phyloP scores from a whole-genome alignment of 805 yeast genomes.

The Suhomyces kilbournensis region DNA sequence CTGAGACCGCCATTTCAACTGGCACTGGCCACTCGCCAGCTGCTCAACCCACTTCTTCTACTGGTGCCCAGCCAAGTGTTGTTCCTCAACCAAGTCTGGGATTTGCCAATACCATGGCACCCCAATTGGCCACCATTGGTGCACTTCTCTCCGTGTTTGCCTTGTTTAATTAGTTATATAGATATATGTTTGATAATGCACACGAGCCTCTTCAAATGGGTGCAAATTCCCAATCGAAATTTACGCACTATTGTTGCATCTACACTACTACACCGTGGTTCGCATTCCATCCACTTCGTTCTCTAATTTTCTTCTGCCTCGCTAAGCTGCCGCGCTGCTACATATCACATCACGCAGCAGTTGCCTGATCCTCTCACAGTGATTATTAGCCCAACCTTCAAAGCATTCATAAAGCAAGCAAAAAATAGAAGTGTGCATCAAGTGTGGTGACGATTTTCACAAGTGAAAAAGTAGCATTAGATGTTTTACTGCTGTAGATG shows the following conservation, averaged over 20 bases:
- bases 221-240: neutral
- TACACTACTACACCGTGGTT: neutral
- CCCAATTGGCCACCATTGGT: constrained; percentile 8
- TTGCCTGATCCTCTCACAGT: too few species aligned
- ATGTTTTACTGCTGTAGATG: too few species aligned
- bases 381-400: neutral
- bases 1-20: neutral
- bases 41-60: constrained; percentile 10
- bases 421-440: neutral
- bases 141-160: constrained; percentile 11
- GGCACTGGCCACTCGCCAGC: neutral
- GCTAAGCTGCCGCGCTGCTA: neutral
- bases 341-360: neutral
- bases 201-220: neutral
- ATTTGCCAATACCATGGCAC: constrained; percentile 7
- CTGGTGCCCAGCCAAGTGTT: neutral
- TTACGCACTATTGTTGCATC: neutral
- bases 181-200: neutral
- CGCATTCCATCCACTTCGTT: neutral
- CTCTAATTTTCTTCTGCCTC: neutral
- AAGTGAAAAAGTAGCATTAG: neutral
- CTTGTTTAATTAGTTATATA: constrained; percentile 5
- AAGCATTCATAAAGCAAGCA: neutral
- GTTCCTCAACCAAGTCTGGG: neutral
- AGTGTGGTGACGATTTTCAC: neutral